Evolutionary conservation across 345 rosid genomes (phyloP), one percentile per base, ranked within the genome.

Genomic region (Syzygium aromaticum): DNA sequence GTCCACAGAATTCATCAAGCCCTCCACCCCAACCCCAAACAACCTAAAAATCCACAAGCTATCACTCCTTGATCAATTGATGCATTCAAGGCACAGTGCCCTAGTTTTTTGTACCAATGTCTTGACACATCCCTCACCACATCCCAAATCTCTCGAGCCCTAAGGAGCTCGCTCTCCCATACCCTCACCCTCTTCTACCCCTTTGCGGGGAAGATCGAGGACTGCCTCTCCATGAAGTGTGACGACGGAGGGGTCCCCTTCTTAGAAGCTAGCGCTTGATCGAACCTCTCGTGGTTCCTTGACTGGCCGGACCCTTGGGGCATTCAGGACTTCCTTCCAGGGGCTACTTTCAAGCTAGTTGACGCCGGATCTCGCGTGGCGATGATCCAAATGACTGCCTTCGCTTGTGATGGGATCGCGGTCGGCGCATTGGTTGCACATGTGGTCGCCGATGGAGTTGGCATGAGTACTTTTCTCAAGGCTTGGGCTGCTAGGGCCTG

Each of bases 41-140:
- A 89, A 86, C 87, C 89, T 89, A 2, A 89, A 83, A 86, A 89
- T 11, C 86, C 90, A 87, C 89, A 87, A 90, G 85, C 87, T 91
- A 49, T 91, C 91, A 56, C 89, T 92, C 85, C 63, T 90, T 56
- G 95, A 93, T 84, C 93, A 93, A 88, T 57, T 93, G 77, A 61
- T 63, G 40, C 77, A 28, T 63, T 28, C 77, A 7, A 28, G 77
- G 38, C 15, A 63, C 40, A 63, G 77, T 28, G 40, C 77, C 38
- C 77, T 63, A 6, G 77, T 28, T 63, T 63, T 28, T 63, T 63
- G 11, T 28, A 63, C 33, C 77, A 28, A 63, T 21, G 40, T 28
- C 22, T 14, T 9, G 40, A 63, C 77, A 28, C 77, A 3, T 7
- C 77, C 11, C 77, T 63, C 21, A 3, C 40, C 77, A 63, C 38